These are phyloP conservation scores for Zizania palustris DNA, from an alignment of 202 grass and related monocot species.

Conservation along the genomic window DNA sequence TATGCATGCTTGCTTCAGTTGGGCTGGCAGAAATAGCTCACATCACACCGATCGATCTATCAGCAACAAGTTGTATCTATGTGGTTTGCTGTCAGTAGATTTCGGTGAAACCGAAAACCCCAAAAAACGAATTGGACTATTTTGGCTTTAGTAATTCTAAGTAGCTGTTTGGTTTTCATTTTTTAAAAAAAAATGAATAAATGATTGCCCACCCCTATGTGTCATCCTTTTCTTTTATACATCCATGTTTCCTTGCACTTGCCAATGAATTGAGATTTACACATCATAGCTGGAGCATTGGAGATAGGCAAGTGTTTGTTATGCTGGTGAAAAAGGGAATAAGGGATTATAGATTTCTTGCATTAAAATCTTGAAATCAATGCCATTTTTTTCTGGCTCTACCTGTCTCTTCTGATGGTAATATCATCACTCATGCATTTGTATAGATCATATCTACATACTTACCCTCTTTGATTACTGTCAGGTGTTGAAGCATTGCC, in stretches of 20 bases:
- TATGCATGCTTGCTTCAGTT: no score
- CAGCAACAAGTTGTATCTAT: no score
- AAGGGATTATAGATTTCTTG: neutral
- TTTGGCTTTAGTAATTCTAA: no score
- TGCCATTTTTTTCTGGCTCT: conserved; percentile 19
- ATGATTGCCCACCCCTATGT: neutral
- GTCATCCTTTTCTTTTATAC: neutral
- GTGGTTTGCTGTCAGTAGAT: no score
- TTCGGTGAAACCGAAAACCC: no score
- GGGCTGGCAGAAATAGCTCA: no score
- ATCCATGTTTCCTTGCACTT: conserved; percentile 19
- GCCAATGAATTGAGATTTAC: neutral
- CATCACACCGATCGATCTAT: no score
- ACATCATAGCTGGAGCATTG: neutral
- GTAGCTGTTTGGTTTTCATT: no score
- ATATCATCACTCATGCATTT: neutral
- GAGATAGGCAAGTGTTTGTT: neutral
- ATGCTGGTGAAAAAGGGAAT: neutral
- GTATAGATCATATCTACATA: conserved; percentile 1
- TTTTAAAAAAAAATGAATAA: no score
- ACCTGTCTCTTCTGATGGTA: conserved; percentile 27
- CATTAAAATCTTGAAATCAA: conserved; percentile 10
- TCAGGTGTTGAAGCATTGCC: conserved; percentile 77
- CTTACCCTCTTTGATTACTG: conserved; percentile 30
- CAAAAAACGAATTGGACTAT: no score